These are phyloP conservation scores for Saxophila tyrrhenica DNA, from an alignment of 495 filamentous ascomycete species.

Conservation along the genomic window DNA sequence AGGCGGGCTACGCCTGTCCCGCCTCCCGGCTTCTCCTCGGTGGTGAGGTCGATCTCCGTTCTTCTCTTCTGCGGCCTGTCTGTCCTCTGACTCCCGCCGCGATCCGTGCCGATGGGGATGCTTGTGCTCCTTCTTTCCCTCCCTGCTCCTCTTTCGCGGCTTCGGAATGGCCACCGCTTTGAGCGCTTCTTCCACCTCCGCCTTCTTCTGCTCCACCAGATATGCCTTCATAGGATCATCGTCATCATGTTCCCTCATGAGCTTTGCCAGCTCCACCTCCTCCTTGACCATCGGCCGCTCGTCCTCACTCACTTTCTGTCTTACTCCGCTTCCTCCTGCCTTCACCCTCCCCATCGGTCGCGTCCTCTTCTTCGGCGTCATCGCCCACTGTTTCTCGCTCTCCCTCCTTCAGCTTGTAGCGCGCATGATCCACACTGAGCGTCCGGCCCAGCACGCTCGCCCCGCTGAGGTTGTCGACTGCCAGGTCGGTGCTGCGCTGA, in stretches of 20 bases:
- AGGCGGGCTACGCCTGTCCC: too few relatives aligned
- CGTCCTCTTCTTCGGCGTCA: constrained; percentile 38
- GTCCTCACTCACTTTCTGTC: constrained; percentile 30
- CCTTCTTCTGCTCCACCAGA: constrained; percentile 76
- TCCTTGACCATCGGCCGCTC: constrained; percentile 44
- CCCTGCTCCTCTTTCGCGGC: constrained; percentile 22
- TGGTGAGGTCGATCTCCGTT: neutral
- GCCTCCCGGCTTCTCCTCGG: too few relatives aligned
- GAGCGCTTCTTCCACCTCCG: constrained; percentile 62
- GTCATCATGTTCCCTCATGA: constrained; percentile 67
- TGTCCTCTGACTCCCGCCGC: neutral
- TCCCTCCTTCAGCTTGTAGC: constrained; percentile 80
- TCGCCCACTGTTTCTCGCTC: constrained; percentile 42
- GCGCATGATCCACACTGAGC: constrained; percentile 80
- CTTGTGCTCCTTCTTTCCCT: neutral
- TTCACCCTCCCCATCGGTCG: constrained; percentile 10
- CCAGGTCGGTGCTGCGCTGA: constrained; percentile 88
- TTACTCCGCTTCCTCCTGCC: constrained; percentile 29
- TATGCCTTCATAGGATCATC: constrained; percentile 97
- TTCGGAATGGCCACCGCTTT: neutral
- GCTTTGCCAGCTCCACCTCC: constrained; percentile 63
- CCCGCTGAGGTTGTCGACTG: constrained; percentile 89
- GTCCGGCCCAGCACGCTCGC: constrained; percentile 69
- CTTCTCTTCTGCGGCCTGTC: neutral
- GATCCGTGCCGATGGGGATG: constrained; percentile 2